Percentiles rank a stretch among this genome's conserved stretches.
Conservation (phyloP, 139 green algal genomes). For the Trebouxia sp. region DNA sequence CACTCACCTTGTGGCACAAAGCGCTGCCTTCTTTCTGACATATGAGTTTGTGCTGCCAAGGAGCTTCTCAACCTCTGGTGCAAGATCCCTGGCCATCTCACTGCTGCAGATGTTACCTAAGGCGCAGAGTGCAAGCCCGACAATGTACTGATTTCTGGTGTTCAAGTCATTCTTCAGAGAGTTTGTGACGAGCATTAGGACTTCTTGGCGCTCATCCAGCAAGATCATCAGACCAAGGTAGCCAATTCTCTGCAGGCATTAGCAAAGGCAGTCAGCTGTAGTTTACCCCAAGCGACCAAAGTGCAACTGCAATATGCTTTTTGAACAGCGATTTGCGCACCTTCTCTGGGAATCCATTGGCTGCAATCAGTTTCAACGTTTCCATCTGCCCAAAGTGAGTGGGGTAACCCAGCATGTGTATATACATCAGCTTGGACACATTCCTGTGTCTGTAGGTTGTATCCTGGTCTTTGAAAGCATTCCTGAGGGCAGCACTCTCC, state of each 20-base stretch:
- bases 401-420: slow-evolving; percentile 99
- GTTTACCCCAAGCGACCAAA: too few relatives aligned
- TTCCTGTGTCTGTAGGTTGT: slow-evolving; percentile 78
- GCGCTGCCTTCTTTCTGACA: slow-evolving; percentile 93
- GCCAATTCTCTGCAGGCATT: slow-evolving; percentile 80
- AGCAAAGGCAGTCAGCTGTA: neutral
- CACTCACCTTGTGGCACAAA: slow-evolving; percentile 75
- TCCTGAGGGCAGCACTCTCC: slow-evolving; percentile 89
- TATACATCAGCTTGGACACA: slow-evolving; percentile 99
- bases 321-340: too few relatives aligned
- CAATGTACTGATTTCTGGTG: slow-evolving; percentile 81
- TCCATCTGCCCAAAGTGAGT: slow-evolving; percentile 99
- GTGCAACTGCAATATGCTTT: too few relatives aligned
- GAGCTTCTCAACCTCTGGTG: slow-evolving; percentile 91
- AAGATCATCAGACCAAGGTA: slow-evolving; percentile 98
- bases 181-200: slow-evolving; percentile 99
- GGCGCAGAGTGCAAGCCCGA: slow-evolving; percentile 90
- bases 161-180: slow-evolving; percentile 95
- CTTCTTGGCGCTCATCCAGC: slow-evolving; percentile 97
- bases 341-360: slow-evolving; percentile 85
- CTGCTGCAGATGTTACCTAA: slow-evolving; percentile 96
- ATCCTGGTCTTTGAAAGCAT: slow-evolving; percentile 85
- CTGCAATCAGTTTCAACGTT: slow-evolving; percentile 95
- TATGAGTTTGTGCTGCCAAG: slow-evolving; percentile 79
- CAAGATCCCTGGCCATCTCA: slow-evolving; percentile 97